These are phyloP conservation scores for Candida buenavistaensis DNA, from an alignment of 1,139 yeast genomes.

Conservation along the genomic window DNA sequence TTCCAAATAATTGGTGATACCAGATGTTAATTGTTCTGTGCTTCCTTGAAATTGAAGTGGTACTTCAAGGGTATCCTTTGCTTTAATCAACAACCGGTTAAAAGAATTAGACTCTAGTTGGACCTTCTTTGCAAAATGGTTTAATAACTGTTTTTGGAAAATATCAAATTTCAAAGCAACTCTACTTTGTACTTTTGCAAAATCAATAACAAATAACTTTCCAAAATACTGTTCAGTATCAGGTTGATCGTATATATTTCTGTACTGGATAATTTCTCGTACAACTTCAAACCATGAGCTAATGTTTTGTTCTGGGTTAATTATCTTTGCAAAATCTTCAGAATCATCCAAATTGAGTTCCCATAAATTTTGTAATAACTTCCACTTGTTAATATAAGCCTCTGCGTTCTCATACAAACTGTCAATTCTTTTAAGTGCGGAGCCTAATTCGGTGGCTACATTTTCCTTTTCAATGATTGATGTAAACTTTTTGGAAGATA, in stretches of 20 bases:
- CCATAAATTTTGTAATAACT: constrained; percentile 59
- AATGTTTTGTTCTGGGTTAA: constrained; percentile 21
- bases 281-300: constrained; percentile 31
- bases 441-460: constrained; percentile 5
- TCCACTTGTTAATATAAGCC: constrained; percentile 52
- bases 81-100: constrained; percentile 17
- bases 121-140: constrained; percentile 43
- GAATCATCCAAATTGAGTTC: constrained; percentile 32
- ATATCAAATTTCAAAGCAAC: constrained; percentile 55
- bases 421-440: constrained; percentile 20
- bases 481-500: constrained; percentile 1
- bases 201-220: constrained; percentile 38
- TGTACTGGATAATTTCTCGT: constrained; percentile 43
- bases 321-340: constrained; percentile 22
- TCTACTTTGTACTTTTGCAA: constrained; percentile 54
- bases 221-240: constrained; percentile 40
- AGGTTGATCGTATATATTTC: constrained; percentile 54
- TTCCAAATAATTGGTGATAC: constrained; percentile 19
- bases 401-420: constrained; percentile 23
- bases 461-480: constrained; percentile 1
- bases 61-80: constrained; percentile 18
- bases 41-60: constrained; percentile 20
- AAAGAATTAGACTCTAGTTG: constrained; percentile 15
- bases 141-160: constrained; percentile 54
- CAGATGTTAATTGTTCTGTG: constrained; percentile 18